A percentile compares a stretch with the other conserved stretches of the same genome.
These are phyloP conservation scores for Candida vaughaniae DNA, from an alignment of 805 yeast species.

Conservation along the genomic window DNA sequence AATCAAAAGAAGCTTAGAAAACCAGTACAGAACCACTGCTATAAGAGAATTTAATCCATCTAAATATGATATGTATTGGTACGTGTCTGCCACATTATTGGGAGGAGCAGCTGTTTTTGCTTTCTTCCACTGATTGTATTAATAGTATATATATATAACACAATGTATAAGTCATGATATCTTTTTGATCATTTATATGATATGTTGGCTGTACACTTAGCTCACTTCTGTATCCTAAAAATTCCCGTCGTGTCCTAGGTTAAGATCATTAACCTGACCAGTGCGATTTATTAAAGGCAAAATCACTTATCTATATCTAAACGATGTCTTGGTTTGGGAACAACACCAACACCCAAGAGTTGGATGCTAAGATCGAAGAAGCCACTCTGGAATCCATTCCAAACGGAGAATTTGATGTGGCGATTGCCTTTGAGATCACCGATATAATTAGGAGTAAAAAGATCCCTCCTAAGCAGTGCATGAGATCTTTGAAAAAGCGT, in stretches of 20 bases:
- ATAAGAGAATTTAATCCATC: slow-evolving; percentile 39
- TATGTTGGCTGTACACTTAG: too few relatives aligned
- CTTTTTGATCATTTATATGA: too few relatives aligned
- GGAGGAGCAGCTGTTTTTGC: slow-evolving; percentile 39
- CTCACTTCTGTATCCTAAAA: too few relatives aligned
- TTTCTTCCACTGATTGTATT: slow-evolving; percentile 23
- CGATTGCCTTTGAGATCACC: slow-evolving; percentile 74
- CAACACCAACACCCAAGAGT: slow-evolving; percentile 30
- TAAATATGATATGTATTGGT: slow-evolving; percentile 53
- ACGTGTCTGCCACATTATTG: slow-evolving; percentile 47
- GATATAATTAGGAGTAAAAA: slow-evolving; percentile 83
- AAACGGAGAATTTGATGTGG: slow-evolving; percentile 80
- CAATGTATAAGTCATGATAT: too few relatives aligned
- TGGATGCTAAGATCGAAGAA: slow-evolving; percentile 64
- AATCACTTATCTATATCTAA: too few relatives aligned
- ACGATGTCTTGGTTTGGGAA: slow-evolving; percentile 60
- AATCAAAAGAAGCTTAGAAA: slow-evolving; percentile 74
- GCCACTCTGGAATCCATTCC: slow-evolving; percentile 93
- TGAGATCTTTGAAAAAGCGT: slow-evolving; percentile 79
- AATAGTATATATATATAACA: too few relatives aligned
- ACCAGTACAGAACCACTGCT: slow-evolving; percentile 77
- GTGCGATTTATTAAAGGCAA: too few relatives aligned
- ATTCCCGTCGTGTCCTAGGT: too few relatives aligned
- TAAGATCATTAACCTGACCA: too few relatives aligned
- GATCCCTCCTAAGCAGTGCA: slow-evolving; percentile 75